phyloP scores from a whole-genome alignment of 441 rosid genomes.

The Gossypium schwendimanii region DNA sequence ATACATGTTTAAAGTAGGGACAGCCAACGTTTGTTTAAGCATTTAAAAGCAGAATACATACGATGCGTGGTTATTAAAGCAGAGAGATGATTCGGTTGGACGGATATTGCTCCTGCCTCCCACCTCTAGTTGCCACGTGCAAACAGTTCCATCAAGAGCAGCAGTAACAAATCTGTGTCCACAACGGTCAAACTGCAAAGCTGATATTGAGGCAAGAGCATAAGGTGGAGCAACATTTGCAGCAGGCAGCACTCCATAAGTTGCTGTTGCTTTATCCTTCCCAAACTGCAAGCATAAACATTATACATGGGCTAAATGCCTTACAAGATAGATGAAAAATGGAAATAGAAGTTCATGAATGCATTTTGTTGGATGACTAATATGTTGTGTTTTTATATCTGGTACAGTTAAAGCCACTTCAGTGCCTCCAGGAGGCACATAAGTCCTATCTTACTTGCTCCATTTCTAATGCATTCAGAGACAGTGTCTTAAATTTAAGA shows the following conservation, averaged over 20 bases:
- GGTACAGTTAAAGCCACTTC: neutral
- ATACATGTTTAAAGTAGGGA: constrained; percentile 8
- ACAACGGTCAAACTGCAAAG: constrained; percentile 75
- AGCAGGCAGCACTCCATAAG: constrained; percentile 86
- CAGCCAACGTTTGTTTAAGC: neutral
- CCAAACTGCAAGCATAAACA: constrained; percentile 56
- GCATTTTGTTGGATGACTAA: neutral
- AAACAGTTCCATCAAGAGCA: constrained; percentile 83
- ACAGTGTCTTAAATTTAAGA: neutral
- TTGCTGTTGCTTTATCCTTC: constrained; percentile 74
- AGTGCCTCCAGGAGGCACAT: neutral
- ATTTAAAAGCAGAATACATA: constrained; percentile 37
- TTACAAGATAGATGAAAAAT: neutral
- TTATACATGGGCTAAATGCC: constrained; percentile 24
- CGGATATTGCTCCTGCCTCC: constrained; percentile 81
- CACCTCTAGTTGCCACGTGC: constrained; percentile 93
- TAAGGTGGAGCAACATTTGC: constrained; percentile 85
- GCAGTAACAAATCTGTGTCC: constrained; percentile 93
- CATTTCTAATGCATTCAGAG: neutral
- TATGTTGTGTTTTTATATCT: neutral
- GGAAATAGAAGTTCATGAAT: constrained; percentile 10
- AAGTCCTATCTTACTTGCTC: constrained; percentile 3
- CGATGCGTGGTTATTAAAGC: constrained; percentile 82
- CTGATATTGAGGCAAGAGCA: constrained; percentile 84
- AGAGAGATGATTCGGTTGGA: constrained; percentile 84